These are phyloP conservation scores for Paramecium octaurelia DNA, from an alignment of 73 alveolate species.

Conservation along the genomic window DNA sequence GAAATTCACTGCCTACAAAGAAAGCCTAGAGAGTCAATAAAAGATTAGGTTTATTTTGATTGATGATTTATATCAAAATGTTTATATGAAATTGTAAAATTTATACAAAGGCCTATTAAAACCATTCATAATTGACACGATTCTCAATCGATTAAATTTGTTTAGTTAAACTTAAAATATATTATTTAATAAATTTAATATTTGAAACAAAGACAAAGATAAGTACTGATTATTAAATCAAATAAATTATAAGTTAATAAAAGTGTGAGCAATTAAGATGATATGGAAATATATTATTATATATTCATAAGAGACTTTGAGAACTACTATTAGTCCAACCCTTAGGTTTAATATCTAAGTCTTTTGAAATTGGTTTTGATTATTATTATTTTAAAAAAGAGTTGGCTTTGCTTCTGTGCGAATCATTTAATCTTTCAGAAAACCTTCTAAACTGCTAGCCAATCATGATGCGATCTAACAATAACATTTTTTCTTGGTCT, in stretches of 20 bases:
- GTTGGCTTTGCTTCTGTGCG: not conserved
- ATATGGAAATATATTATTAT: not conserved
- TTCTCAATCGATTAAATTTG: too few species aligned
- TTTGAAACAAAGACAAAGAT: not conserved
- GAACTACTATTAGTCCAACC: not conserved
- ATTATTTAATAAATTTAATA: too few species aligned
- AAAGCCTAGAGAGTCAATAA: not conserved
- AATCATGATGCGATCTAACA: not conserved
- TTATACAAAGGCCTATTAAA: not conserved
- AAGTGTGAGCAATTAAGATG: not conserved
- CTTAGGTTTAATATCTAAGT: not conserved
- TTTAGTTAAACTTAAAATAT: not conserved
- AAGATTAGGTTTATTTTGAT: not conserved
- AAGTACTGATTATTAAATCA: not conserved
- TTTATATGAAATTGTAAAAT: not conserved
- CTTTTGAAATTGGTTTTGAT: not conserved
- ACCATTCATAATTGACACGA: too few species aligned
- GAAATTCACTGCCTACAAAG: not conserved
- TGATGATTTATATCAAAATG: not conserved
- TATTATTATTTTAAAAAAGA: not conserved
- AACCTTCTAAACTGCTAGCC: not conserved
- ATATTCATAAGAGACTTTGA: not conserved
- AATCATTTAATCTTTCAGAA: not conserved
- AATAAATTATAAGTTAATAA: not conserved
- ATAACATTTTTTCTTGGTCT: not conserved